phyloP scores from a whole-genome alignment of 768 basidiomycete species.

The Boletellus sp. region DNA sequence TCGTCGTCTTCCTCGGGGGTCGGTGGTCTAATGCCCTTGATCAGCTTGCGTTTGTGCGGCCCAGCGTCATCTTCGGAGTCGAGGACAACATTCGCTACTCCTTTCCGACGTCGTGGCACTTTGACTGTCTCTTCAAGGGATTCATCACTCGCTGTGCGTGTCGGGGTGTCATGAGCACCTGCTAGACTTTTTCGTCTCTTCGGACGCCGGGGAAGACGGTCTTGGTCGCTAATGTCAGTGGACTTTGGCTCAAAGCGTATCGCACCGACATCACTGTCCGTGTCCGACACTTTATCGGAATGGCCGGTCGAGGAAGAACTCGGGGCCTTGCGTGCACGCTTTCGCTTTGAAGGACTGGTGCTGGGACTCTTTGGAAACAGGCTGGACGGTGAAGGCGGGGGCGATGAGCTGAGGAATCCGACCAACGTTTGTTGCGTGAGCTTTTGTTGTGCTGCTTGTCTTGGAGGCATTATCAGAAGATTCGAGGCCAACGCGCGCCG shows the following conservation, averaged over 20 bases:
- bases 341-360: slow-evolving; percentile 9
- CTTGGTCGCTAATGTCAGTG: slow-evolving; percentile 22
- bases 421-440: slow-evolving; percentile 45
- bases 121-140: slow-evolving; percentile 17
- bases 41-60: slow-evolving; percentile 38
- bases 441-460: slow-evolving; percentile 19
- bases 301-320: slow-evolving; percentile 13
- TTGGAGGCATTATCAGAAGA: background rate
- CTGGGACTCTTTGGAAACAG: background rate
- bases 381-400: slow-evolving; percentile 19
- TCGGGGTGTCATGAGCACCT: slow-evolving; percentile 14
- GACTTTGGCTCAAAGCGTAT: slow-evolving; percentile 47
- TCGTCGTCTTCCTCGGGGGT: slow-evolving; percentile 43
- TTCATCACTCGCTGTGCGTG: slow-evolving; percentile 18
- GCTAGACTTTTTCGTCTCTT: slow-evolving; percentile 15
- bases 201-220: slow-evolving; percentile 24
- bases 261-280: slow-evolving; percentile 45
- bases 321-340: slow-evolving; percentile 9
- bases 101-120: slow-evolving; percentile 19
- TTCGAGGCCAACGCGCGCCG: too few species aligned
- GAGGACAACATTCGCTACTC: slow-evolving; percentile 18
- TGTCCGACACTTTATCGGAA: slow-evolving; percentile 22
- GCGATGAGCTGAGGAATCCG: slow-evolving; percentile 31
- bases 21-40: slow-evolving; percentile 41
- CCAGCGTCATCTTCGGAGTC: slow-evolving; percentile 37